Evolutionary conservation across 805 yeast species (phyloP).

Genomic region (Ogataea corticis): DNA sequence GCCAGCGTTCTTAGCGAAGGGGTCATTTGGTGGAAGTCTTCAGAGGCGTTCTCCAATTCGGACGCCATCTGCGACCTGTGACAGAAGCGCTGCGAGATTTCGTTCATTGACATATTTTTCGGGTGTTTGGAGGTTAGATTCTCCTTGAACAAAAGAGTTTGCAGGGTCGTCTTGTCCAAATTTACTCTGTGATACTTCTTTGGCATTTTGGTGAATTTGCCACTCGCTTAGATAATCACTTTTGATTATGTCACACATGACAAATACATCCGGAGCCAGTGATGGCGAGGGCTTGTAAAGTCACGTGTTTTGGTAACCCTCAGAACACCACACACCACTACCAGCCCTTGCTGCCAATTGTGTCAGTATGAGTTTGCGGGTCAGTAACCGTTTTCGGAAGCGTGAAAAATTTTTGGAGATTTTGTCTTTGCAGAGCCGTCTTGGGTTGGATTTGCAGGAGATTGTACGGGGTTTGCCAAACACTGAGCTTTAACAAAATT

Average conservation of each 20-base stretch:
- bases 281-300: neutral
- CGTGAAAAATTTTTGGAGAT: conserved; percentile 16
- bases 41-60: conserved; percentile 26
- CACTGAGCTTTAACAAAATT: neutral
- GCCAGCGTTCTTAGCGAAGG: conserved; percentile 36
- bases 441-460: conserved; percentile 5
- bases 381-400: conserved; percentile 10
- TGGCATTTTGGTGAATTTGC: conserved; percentile 5
- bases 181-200: neutral
- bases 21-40: conserved; percentile 16
- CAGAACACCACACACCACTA: conserved; percentile 7
- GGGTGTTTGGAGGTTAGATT: neutral
- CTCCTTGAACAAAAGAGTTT: neutral
- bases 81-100: conserved; percentile 31
- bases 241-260: neutral
- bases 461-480: conserved; percentile 1
- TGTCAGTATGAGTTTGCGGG: neutral
- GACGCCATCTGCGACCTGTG: conserved; percentile 24
- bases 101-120: conserved; percentile 32
- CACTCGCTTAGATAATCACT: conserved; percentile 5
- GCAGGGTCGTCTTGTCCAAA: neutral
- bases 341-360: conserved; percentile 3
- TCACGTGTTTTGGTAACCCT: conserved; percentile 13
- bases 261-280: conserved; percentile 10
- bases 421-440: conserved; percentile 1